phyloP scores from a whole-genome alignment of 305 asterid genomes.

The Striga hermonthica region DNA sequence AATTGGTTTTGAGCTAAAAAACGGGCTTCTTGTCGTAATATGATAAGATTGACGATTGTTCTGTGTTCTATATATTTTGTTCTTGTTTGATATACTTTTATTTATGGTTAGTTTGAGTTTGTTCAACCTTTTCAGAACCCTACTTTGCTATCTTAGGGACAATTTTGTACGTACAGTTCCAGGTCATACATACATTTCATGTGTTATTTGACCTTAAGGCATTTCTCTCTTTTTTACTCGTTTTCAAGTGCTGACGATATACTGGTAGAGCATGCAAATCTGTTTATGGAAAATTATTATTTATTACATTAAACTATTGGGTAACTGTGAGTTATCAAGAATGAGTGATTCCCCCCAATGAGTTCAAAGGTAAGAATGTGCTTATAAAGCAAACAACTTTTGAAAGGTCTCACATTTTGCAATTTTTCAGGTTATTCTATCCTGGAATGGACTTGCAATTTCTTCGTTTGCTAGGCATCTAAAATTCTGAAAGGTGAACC shows the following conservation, averaged over 20 bases:
- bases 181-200: too few relatives aligned
- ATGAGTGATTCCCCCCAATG: constrained; percentile 84
- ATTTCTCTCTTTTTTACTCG: background rate
- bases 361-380: constrained; percentile 83
- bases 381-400: constrained; percentile 65
- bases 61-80: too few relatives aligned
- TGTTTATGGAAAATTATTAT: constrained; percentile 78
- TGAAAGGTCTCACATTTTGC: constrained; percentile 47
- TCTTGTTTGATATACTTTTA: too few relatives aligned
- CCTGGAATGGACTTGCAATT: constrained; percentile 93
- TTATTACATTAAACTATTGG: constrained; percentile 73
- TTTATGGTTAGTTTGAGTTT: too few relatives aligned
- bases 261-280: constrained; percentile 66
- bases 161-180: too few relatives aligned
- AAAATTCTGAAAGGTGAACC: constrained; percentile 68
- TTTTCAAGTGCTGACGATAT: constrained; percentile 51
- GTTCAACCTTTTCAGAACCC: too few relatives aligned
- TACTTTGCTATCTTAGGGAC: too few relatives aligned
- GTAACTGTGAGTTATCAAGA: constrained; percentile 88
- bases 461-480: constrained; percentile 92
- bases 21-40: too few relatives aligned
- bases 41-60: too few relatives aligned
- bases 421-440: constrained; percentile 69
- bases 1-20: too few relatives aligned
- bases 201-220: too few relatives aligned